Evolutionary conservation across 78 protist genomes (phyloP).

Genomic region (Dictyostelium capitatum): DNA sequence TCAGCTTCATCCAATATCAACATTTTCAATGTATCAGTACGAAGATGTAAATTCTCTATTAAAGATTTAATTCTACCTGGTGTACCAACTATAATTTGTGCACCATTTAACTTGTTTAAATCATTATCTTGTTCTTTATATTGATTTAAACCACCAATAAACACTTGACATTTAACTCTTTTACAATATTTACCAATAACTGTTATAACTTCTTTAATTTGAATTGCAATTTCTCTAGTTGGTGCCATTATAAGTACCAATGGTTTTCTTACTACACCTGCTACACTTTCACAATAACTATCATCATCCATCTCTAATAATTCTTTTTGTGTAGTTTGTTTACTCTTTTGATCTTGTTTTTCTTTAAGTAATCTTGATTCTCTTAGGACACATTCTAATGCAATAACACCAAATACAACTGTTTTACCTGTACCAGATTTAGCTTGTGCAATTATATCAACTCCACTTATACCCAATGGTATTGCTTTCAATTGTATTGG

Average conservation of each 20-base stretch:
- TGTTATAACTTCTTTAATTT: slow-evolving; percentile 39
- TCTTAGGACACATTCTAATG: slow-evolving; percentile 31
- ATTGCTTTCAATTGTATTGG: slow-evolving; percentile 86
- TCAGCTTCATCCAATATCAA: slow-evolving; percentile 94
- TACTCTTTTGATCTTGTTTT: not conserved
- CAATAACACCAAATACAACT: slow-evolving; percentile 69
- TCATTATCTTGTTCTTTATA: slow-evolving; percentile 2
- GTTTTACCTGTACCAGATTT: slow-evolving; percentile 90
- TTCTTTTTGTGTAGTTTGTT: not conserved
- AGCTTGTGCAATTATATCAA: slow-evolving; percentile 84
- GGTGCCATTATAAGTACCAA: slow-evolving; percentile 64
- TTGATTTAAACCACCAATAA: slow-evolving; percentile 52
- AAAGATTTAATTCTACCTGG: slow-evolving; percentile 96
- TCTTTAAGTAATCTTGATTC: not conserved
- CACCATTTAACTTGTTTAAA: slow-evolving; percentile 6
- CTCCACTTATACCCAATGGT: slow-evolving; percentile 70
- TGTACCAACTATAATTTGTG: slow-evolving; percentile 97
- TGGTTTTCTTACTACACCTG: slow-evolving; percentile 66
- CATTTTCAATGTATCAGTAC: slow-evolving; percentile 57
- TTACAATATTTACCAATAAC: slow-evolving; percentile 1
- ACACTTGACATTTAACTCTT: slow-evolving; percentile 27
- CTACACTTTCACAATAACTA: slow-evolving; percentile 18
- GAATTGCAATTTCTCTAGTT: slow-evolving; percentile 83
- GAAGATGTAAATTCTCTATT: slow-evolving; percentile 17
- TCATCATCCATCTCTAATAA: slow-evolving; percentile 65